Base-by-base conservation (phyloP, 2,329 filamentous ascomycete species). In the Ophiostoma tasmaniense region DNA sequence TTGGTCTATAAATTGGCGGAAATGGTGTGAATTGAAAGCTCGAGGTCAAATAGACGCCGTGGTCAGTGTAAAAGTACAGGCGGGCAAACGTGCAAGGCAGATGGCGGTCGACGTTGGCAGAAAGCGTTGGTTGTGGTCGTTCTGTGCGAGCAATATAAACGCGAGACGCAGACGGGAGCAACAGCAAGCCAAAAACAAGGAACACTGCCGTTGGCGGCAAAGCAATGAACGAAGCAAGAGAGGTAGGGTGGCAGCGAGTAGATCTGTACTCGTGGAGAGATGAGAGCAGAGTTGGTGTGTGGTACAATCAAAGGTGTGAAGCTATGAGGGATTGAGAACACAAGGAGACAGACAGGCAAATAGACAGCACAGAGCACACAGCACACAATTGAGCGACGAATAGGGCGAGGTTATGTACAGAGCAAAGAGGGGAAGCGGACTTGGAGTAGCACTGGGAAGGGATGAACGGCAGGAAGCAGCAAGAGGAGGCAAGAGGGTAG, bases 341-440 rank as follows among this genome's bases (percentile, higher is more conserved):
- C 50, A 55, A 25, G 13, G 50, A 55, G 22, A 55, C 8, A 25
- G n/a, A 25, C 33, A 33, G 33, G 5, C 33, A 33, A 33, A 25
- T 8, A 33, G 33, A 6, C 33, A 33, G 8, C 33, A 33, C 33
- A 33, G 33, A 10, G 13, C 14, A 50, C 22, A 13, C n/a, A 30
- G 3, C 7, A 30, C 25, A 30, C 55, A 30, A 22, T 64, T 22
- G 33, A 64, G 61, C 61, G 61, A 64, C 61, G 61, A 64, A 64
- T 64, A 39, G 61, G 20, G 30, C 61, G 61, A 64, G 33, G 30
- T n/a, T 64, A 10, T 30, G 55, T 61, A 64, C 7, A 22, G 3
- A 14, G n/a, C 20, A 64, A 64, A 64, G 61, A 64, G 61, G 61
- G 61, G 61, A 64, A 64, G 33, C 30, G 8, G 61, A 64, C 30